phyloP scores from a whole-genome alignment of 352 stramenopile species.

The Blastocystis sp. region DNA sequence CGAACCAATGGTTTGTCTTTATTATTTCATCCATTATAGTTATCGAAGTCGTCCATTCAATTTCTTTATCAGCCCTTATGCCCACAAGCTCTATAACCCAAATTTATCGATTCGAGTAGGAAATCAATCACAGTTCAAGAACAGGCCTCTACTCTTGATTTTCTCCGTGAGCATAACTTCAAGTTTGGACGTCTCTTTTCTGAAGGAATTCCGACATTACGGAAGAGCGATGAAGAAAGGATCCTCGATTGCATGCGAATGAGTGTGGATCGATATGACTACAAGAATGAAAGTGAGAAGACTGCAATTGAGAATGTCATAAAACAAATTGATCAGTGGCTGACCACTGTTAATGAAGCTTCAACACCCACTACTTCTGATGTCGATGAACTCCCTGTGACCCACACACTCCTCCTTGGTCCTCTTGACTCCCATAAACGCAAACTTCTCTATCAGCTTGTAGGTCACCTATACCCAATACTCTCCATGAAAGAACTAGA shows the following conservation, averaged over 20 bases:
- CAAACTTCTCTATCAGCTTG: constrained; percentile 33
- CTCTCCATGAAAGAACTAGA: constrained; percentile 1
- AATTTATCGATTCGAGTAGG: constrained; percentile 13
- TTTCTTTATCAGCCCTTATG: constrained; percentile 59
- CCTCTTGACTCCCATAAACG: constrained; percentile 29
- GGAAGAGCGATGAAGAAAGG: constrained; percentile 41
- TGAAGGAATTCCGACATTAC: constrained; percentile 50
- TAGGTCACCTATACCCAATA: not conserved
- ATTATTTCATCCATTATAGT: not conserved
- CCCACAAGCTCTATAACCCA: constrained; percentile 44
- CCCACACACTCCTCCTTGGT: not conserved
- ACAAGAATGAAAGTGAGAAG: constrained; percentile 29
- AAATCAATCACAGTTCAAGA: not conserved
- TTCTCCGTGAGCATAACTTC: constrained; percentile 47
- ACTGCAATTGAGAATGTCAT: not conserved
- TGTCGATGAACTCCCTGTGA: not conserved
- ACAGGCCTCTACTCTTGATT: constrained; percentile 41
- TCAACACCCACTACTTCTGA: not conserved
- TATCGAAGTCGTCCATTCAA: constrained; percentile 52
- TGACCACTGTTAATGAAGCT: not conserved
- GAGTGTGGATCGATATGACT: constrained; percentile 53
- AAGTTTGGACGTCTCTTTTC: constrained; percentile 57
- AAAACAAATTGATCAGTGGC: constrained; percentile 16
- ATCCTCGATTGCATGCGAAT: constrained; percentile 7
- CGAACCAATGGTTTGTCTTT: not conserved